Evolutionary conservation across 202 grass and related monocot genomes (phyloP).

Genomic region (Zoysia matrella): DNA sequence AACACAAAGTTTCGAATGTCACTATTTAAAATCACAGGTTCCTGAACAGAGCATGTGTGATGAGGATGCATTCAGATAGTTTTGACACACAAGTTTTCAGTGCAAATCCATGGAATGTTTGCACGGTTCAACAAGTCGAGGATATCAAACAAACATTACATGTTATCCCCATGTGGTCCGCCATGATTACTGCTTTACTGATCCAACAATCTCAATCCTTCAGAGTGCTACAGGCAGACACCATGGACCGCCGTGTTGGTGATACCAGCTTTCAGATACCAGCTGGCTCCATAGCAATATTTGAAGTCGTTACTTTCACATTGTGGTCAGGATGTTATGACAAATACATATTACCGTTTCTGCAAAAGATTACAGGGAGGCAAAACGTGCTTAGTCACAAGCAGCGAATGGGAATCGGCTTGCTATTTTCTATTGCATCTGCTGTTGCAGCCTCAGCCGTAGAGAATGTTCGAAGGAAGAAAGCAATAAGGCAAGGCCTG

Average conservation of each 20-base stretch:
- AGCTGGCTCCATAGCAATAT: constrained; percentile 30
- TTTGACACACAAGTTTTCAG: not conserved
- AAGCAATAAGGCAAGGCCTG: constrained; percentile 7
- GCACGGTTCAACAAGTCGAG: constrained; percentile 54
- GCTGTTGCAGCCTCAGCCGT: constrained; percentile 9
- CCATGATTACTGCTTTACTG: constrained; percentile 34
- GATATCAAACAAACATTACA: constrained; percentile 39
- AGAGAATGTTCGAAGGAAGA: constrained; percentile 19
- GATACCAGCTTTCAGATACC: constrained; percentile 33
- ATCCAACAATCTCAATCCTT: constrained; percentile 29
- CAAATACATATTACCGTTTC: not conserved
- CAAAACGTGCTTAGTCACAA: constrained; percentile 18
- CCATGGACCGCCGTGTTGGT: constrained; percentile 34
- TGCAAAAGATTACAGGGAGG: constrained; percentile 36
- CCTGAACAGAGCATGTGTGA: constrained; percentile 46
- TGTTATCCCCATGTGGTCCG: constrained; percentile 42
- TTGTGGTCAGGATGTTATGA: constrained; percentile 38
- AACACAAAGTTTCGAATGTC: no score
- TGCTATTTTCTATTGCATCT: constrained; percentile 3
- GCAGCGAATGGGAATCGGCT: constrained; percentile 43
- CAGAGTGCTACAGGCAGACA: constrained; percentile 38
- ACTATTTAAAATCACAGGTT: constrained; percentile 6
- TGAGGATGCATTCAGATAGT: constrained; percentile 1
- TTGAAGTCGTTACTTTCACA: constrained; percentile 38
- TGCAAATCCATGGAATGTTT: not conserved